Base-by-base conservation (phyloP, 257 asterid species). In the Nicotiana paniculata region DNA sequence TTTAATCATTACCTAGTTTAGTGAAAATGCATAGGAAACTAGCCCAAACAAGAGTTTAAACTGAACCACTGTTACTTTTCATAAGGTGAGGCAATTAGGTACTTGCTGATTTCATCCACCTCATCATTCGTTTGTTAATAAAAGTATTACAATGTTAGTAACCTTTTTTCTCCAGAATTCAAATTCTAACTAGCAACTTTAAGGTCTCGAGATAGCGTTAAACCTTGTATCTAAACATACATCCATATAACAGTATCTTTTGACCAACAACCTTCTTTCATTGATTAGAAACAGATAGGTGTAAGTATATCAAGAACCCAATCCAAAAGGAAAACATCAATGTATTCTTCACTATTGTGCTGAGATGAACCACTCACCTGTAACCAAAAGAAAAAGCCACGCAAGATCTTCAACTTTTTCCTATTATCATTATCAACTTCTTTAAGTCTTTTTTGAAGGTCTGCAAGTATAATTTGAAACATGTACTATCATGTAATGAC, bases 321-420 rank as follows among this genome's bases (percentile, higher is more conserved):
- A 1, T 26, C 39, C 26, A 0, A 15, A 74, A 0, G 43, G 26
- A 70, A 26, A 74, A 37, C 79, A 26, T 48, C 43, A 74, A 51
- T 24, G 24, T 48, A 0, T 4, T 48, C 79, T 74, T 35, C 79
- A 51, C 28, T 30, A 26, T 0, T 24, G 2, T 12, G 63, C 43
- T 51, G 77, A 57, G 77, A 81, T 18, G 18, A 83, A 48, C 79
- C 69, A 76, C 58, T 80, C 17, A 81, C 86, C 87, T 83, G 66
- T 62, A 86, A 48, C 89, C 89, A 86, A 81, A 81, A 86, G 82
- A 57, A 83, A 83, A 86, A 86, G n/a, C 87, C 85, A 68, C 87
- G 87, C 35, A 86, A 28, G 35, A 86, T 66, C 67, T 86, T 86
- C 79, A 86, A 77, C 85, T 64, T 81, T 64, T 81, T 77, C 59